Percentiles rank a stretch among this genome's conserved stretches.
Evolutionary conservation across 2,329 filamentous ascomycete species (phyloP).

Genomic region (Nemania sp.): DNA sequence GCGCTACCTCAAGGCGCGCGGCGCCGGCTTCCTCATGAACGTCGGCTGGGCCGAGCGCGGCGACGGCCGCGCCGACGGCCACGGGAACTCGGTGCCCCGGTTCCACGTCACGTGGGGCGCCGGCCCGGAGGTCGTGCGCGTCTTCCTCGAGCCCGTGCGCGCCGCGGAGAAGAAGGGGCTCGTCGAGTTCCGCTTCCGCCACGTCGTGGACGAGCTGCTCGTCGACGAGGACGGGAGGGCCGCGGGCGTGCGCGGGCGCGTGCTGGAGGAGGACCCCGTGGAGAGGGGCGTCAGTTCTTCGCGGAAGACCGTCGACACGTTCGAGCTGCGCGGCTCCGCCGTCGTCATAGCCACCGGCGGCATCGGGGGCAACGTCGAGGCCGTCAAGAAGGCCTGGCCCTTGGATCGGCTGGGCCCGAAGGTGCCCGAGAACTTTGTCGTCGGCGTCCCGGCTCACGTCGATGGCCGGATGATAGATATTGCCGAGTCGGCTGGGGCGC

Average conservation of each 20-base stretch:
- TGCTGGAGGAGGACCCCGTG: conserved; percentile 56
- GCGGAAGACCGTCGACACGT: conserved; percentile 52
- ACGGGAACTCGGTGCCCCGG: conserved; percentile 66
- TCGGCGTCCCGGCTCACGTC: conserved; percentile 67
- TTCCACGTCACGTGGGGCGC: conserved; percentile 67
- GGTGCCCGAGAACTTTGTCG: conserved; percentile 59
- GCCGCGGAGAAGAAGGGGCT: conserved; percentile 57
- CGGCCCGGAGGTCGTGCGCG: conserved; percentile 62
- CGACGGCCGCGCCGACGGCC: conserved; percentile 57
- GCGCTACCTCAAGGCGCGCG: conserved; percentile 57
- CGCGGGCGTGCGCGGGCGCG: conserved; percentile 56
- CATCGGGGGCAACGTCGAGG: conserved; percentile 65
- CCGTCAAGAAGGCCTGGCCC: conserved; percentile 63
- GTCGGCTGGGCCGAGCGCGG: conserved; percentile 67
- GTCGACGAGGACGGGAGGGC: conserved; percentile 57
- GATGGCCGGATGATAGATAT: conserved; percentile 67
- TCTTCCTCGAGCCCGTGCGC: conserved; percentile 61
- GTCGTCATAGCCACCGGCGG: conserved; percentile 62
- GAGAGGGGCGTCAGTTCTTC: conserved; percentile 58
- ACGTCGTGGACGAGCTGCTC: conserved; percentile 61
- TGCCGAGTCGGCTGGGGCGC: conserved; percentile 55
- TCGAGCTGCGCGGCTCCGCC: conserved; percentile 58
- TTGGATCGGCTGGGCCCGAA: conserved; percentile 59
- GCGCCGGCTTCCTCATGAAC: conserved; percentile 56
- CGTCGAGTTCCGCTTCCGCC: conserved; percentile 60